These are phyloP conservation scores for Salix suchowensis DNA, from an alignment of 345 rosid species.

Conservation along the genomic window DNA sequence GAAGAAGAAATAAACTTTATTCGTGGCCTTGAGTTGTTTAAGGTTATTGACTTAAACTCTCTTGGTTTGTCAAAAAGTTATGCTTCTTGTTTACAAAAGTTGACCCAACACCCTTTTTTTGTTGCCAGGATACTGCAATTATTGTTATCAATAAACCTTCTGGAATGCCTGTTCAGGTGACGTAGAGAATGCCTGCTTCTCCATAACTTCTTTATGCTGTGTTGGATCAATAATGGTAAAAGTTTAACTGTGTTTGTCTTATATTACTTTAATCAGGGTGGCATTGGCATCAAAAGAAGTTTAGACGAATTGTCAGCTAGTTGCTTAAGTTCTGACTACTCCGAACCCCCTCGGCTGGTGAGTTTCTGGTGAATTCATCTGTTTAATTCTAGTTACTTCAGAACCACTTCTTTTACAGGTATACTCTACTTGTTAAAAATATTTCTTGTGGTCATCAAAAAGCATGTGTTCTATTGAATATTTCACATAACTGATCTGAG, in stretches of 20 bases:
- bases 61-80: not conserved
- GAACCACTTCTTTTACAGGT: not conserved
- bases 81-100: constrained; percentile 6
- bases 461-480: no score
- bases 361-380: constrained; percentile 25
- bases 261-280: constrained; percentile 52
- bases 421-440: not conserved
- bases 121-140: constrained; percentile 65
- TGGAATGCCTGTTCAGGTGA: constrained; percentile 91
- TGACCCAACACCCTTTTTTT: constrained; percentile 13
- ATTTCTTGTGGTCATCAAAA: not conserved
- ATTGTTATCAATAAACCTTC: constrained; percentile 83
- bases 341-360: constrained; percentile 82
- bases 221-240: not conserved
- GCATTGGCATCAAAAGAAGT: constrained; percentile 71
- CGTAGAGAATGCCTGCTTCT: constrained; percentile 3
- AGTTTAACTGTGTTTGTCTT: not conserved
- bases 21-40: constrained; percentile 58
- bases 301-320: constrained; percentile 73
- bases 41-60: constrained; percentile 43
- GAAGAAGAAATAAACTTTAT: constrained; percentile 65
- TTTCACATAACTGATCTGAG: not conserved
- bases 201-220: not conserved
- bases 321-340: constrained; percentile 55
- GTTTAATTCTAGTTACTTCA: not conserved